Evolutionary conservation across 192 early-diverging fungal species (phyloP).

Genomic region (Mortierella claussenii): DNA sequence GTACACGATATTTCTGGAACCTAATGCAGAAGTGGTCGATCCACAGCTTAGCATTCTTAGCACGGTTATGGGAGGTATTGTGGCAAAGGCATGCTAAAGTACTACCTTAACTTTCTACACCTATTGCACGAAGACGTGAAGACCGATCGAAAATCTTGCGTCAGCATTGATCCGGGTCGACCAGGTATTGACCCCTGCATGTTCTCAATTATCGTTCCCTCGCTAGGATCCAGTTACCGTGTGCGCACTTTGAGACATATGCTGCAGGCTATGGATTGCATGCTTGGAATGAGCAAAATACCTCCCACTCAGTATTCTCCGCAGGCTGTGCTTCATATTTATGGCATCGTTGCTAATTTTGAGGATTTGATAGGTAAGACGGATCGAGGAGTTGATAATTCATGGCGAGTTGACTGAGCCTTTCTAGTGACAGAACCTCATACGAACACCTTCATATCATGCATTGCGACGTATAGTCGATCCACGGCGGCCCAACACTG

Average conservation of each 20-base stretch:
- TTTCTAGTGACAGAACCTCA: neutral
- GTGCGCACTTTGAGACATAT: conserved; percentile 64
- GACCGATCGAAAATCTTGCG: too few relatives aligned
- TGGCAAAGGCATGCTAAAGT: too few relatives aligned
- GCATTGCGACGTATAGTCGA: conserved; percentile 25
- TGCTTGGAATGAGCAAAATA: conserved; percentile 55
- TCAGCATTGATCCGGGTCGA: neutral
- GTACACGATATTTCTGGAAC: conserved; percentile 71
- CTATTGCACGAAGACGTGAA: too few relatives aligned
- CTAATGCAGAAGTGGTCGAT: conserved; percentile 57
- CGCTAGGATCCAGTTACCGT: conserved; percentile 54
- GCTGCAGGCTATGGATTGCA: conserved; percentile 74
- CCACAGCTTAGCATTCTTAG: conserved; percentile 72
- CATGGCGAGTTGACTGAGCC: neutral
- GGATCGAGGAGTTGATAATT: conserved; percentile 6
- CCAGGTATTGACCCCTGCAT: neutral
- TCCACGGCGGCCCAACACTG: conserved; percentile 50
- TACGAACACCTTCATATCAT: neutral
- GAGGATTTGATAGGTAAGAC: conserved; percentile 65
- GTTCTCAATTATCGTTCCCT: too few relatives aligned
- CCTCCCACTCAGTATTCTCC: conserved; percentile 48
- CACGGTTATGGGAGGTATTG: conserved; percentile 72
- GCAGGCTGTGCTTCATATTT: conserved; percentile 52
- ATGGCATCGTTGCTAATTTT: conserved; percentile 74
- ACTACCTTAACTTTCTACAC: too few relatives aligned